A percentile compares a stretch with the other conserved stretches of the same genome.
Evolutionary conservation across 2,329 filamentous ascomycete genomes (phyloP).

Genomic region (Ophiostoma tasmaniense): DNA sequence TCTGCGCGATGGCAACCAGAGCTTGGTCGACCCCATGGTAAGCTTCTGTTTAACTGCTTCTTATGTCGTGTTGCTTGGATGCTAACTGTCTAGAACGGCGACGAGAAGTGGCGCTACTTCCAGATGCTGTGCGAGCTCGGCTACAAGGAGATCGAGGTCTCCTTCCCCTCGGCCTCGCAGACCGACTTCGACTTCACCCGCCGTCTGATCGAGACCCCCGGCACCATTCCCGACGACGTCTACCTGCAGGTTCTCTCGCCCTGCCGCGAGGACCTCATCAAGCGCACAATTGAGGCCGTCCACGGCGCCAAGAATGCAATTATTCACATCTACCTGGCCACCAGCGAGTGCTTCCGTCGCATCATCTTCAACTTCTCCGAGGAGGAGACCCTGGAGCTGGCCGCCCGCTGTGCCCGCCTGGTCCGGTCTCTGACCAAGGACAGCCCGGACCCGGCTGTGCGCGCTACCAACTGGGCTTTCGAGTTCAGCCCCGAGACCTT

Average conservation of each 20-base stretch:
- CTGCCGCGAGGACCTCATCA: constrained; percentile 85
- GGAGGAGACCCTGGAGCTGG: constrained; percentile 71
- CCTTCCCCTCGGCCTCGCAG: constrained; percentile 88
- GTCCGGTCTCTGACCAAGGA: constrained; percentile 86
- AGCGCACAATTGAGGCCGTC: constrained; percentile 78
- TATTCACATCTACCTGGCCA: constrained; percentile 91
- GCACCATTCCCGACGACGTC: constrained; percentile 77
- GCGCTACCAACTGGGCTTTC: constrained; percentile 61
- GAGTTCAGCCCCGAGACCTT: constrained; percentile 85
- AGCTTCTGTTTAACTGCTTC: constrained; percentile 23
- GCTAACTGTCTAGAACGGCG: constrained; percentile 58
- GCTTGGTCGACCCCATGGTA: constrained; percentile 86
- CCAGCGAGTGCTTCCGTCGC: constrained; percentile 87
- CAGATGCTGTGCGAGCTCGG: constrained; percentile 86
- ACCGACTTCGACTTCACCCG: constrained; percentile 95
- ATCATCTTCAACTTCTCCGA: constrained; percentile 85
- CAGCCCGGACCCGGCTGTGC: constrained; percentile 46
- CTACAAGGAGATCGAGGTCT: constrained; percentile 97
- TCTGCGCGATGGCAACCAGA: constrained; percentile 89
- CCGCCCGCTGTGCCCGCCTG: constrained; percentile 76
- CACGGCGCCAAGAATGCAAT: constrained; percentile 88
- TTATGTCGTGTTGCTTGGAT: neutral
- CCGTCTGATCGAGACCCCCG: constrained; percentile 75
- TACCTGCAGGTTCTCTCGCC: constrained; percentile 87
- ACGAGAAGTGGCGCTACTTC: constrained; percentile 94